Base-by-base conservation (phyloP, 1,139 yeast species). In the Geotrichum macrosporum region DNA sequence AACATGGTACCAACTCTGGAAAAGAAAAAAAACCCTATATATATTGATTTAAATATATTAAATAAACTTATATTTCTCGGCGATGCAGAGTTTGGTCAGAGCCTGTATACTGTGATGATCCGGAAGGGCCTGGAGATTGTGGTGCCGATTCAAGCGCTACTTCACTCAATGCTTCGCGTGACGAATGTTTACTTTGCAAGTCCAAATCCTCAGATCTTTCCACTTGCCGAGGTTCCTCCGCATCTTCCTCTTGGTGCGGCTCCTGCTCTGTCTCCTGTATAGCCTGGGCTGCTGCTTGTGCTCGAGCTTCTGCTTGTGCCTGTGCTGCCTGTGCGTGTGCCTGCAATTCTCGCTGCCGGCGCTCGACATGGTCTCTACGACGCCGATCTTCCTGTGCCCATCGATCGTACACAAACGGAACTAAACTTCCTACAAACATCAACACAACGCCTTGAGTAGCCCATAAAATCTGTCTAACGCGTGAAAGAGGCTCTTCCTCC, bases 321-420 rank as follows among this genome's bases (percentile, higher is more conserved):
- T n/a, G n/a, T n/a, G n/a, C n/a, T n/a, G n/a, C n/a, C n/a, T n/a
- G n/a, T n/a, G n/a, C n/a, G n/a, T 32, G 29, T 9, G 35, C 22
- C 13, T 36, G 33, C 18, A 31, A 5, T 15, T 19, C 34, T 26
- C 41, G 13, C 15, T 37, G 31, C 2, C 33, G 15, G 12, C 19
- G 50, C 16, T 47, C 50, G 2, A 44, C 54, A 20, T 54, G 54
- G 10, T 47, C 49, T 16, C 54, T 44, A 13, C 60, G 45, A 15
- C 47, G 44, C 13, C 41, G 36, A 33, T 55, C 57, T 34, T 56
- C 60, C 12, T 46, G 51, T n/a, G 37, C 48, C 64, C 64, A 60
- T 19, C 53, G 35, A 19, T 54, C 58, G 35, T 57, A 51, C 22
- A 58, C 43, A n/a, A 55, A 48, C 1, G 63, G 63, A 19, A 59